These are phyloP conservation scores for Penicilliopsis zonata DNA, from an alignment of 495 filamentous ascomycete species.

Conservation along the genomic window DNA sequence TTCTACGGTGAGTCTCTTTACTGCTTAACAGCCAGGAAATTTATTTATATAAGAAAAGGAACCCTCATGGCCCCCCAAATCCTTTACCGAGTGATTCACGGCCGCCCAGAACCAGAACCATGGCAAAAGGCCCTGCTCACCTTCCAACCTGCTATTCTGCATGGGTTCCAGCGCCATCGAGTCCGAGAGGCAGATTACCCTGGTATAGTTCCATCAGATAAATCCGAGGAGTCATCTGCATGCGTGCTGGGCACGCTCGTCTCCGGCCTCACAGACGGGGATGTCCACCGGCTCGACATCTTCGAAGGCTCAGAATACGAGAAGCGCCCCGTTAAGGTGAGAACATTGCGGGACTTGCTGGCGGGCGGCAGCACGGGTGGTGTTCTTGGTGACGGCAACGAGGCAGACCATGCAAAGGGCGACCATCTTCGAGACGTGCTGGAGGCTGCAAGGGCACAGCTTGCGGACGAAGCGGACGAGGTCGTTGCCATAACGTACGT, in stretches of 20 bases:
- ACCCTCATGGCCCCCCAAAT: conserved; percentile 69
- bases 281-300: conserved; percentile 62
- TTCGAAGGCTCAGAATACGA: conserved; percentile 77
- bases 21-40: too few relatives aligned
- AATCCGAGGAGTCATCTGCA: conserved; percentile 18
- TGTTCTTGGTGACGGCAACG: too few relatives aligned
- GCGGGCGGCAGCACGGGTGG: conserved; percentile 11
- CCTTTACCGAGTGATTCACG: conserved; percentile 73
- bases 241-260: conserved; percentile 78
- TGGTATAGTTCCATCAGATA: conserved; percentile 47
- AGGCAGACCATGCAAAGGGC: conserved; percentile 2
- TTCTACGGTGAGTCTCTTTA: conserved; percentile 42
- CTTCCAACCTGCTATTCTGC: conserved; percentile 65
- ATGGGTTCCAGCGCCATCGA: conserved; percentile 55
- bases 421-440: conserved; percentile 19
- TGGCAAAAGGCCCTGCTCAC: conserved; percentile 43
- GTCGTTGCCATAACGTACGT: conserved; percentile 68
- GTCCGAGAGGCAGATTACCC: conserved; percentile 68
- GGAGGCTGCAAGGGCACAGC: conserved; percentile 15
- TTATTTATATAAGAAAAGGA: conserved; percentile 14
- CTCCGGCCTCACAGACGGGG: conserved; percentile 63
- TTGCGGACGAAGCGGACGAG: conserved; percentile 33
- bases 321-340: conserved; percentile 47
- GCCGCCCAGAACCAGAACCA: conserved; percentile 33
- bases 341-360: conserved; percentile 32